Evolutionary conservation across 75 land plant species (phyloP).

Genomic region (Pseudotsuga menziesii): DNA sequence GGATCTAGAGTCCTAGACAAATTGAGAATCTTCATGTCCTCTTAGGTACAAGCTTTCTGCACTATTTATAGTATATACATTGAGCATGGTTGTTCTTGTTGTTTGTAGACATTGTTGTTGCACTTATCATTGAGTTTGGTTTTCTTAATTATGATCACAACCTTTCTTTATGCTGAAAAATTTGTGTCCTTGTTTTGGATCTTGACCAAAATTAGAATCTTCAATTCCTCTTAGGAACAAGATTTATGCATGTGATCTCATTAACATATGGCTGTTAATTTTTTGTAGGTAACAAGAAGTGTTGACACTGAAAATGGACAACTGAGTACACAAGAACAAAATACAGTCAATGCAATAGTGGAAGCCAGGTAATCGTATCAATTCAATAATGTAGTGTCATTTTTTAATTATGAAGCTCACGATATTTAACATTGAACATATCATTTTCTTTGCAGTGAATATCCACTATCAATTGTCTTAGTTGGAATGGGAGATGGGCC

Average conservation of each 20-base stretch:
- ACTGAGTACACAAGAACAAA: conserved; percentile 67
- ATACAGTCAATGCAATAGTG: conserved; percentile 68
- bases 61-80: too few species aligned
- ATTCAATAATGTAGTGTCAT: not conserved
- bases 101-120: not conserved
- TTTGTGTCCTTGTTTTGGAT: not conserved
- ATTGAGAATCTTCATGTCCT: too few species aligned
- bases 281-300: conserved; percentile 70
- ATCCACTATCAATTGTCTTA: conserved; percentile 71
- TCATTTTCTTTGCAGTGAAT: conserved; percentile 30
- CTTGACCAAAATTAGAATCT: not conserved
- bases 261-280: not conserved
- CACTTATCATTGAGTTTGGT: not conserved
- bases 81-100: not conserved
- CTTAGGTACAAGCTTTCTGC: too few species aligned
- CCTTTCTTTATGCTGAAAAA: not conserved
- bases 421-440: not conserved
- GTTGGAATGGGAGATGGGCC: conserved; percentile 92
- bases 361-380: conserved; percentile 46
- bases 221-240: not conserved
- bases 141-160: not conserved
- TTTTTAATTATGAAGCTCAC: not conserved
- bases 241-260: not conserved
- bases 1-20: too few species aligned
- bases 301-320: conserved; percentile 45